Base-by-base conservation (phyloP, 352 stramenopile species). In the Phytophthora tubulina region DNA sequence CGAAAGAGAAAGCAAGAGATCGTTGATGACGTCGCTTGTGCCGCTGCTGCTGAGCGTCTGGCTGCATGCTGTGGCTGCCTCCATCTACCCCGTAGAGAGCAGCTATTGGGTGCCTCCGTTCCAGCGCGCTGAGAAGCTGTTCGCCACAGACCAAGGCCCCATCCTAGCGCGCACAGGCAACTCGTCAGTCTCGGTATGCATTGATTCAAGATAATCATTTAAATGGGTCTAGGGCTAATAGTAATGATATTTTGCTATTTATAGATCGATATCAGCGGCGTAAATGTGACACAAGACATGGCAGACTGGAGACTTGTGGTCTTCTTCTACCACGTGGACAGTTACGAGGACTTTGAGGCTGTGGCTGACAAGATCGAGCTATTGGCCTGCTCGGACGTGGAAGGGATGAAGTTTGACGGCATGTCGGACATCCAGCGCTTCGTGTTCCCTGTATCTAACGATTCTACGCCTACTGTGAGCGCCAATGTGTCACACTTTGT, bases 41-140 rank as follows among this genome's bases (percentile, higher is more conserved):
- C 38, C 56, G 51, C 10, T 75, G 55, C 46, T 78, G 32, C 11
- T 72, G 50, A 21, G 30, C 27, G 27, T 73, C 30, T 60, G 58
- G 61, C 46, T 79, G 17, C 53, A 33, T 15, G 17, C 32, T 21
- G 66, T 64, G 3, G 14, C 17, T 14, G 85, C 84, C 46, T 95
- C 88, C 14, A 89, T 93, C 52, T 95, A 95, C 63, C 81, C 79
- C 6, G 72, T 95, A 14, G n/a, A 80, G 45, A 93, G 82, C 67
- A 85, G 79, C 59, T 76, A 87, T 35, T 95, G 88, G 88, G 79
- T 95, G 39, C 88, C 88, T 2, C 82, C 89, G 3, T 95, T 91
- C 66, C 89, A 96, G 69, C 88, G 89, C 56, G 88, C 89, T 7
- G 89, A 96, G 72, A 96, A 96, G 73, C 85, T 96, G 53, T 96